These are phyloP conservation scores for Mycena venus DNA, from an alignment of 768 basidiomycete species.

Conservation along the genomic window DNA sequence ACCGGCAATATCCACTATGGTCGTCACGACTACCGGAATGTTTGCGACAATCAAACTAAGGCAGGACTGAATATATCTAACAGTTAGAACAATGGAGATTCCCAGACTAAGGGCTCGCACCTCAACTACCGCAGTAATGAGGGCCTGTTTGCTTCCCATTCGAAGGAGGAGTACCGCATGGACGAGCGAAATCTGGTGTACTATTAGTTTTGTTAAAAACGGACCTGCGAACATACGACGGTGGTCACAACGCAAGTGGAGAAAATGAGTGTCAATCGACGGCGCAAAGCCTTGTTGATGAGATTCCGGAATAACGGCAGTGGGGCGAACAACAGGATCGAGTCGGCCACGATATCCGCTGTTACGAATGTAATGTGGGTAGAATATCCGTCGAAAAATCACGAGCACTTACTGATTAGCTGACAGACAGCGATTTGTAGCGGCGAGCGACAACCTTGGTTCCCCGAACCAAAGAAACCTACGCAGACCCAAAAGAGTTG, in stretches of 20 bases:
- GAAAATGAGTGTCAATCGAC: too few species aligned
- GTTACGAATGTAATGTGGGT: too few species aligned
- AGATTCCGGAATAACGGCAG: too few species aligned
- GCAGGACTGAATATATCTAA: not conserved
- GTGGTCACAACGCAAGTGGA: constrained; percentile 68
- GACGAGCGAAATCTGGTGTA: constrained; percentile 49
- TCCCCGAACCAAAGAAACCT: constrained; percentile 47
- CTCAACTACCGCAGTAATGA: too few species aligned
- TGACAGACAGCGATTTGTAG: too few species aligned
- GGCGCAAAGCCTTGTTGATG: too few species aligned
- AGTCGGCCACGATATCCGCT: too few species aligned
- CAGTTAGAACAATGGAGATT: not conserved
- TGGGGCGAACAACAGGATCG: constrained; percentile 59
- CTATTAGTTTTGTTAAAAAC: not conserved
- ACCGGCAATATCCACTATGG: not conserved
- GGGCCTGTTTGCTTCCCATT: constrained; percentile 39
- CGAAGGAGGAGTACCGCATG: constrained; percentile 58
- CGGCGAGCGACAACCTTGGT: constrained; percentile 58
- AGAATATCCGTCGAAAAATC: too few species aligned
- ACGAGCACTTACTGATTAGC: too few species aligned
- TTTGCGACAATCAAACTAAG: not conserved
- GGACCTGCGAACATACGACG: constrained; percentile 39
- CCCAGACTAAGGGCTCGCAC: constrained; percentile 31
- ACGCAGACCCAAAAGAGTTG: constrained; percentile 63
- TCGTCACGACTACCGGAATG: not conserved